Evolutionary conservation across 495 filamentous ascomycete genomes (phyloP).

Genomic region (Penicillium mononematosum): DNA sequence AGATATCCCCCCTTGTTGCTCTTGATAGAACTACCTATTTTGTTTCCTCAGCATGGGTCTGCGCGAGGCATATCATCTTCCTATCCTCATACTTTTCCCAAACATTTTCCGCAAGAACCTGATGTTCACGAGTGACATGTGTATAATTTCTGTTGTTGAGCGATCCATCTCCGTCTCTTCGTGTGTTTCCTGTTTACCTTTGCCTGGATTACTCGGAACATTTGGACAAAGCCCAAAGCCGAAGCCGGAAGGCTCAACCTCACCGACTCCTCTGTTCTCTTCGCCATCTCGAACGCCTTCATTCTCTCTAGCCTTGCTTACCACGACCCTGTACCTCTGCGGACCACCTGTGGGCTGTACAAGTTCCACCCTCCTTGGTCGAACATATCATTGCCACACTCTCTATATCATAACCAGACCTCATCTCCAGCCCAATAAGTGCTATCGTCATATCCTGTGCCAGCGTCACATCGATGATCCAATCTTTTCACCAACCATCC

Average conservation of each 20-base stretch:
- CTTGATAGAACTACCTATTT: slow-evolving; percentile 28
- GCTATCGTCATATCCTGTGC: not conserved
- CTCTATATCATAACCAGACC: slow-evolving; percentile 11
- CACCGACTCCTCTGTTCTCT: slow-evolving; percentile 2
- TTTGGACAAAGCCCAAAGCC: not conserved
- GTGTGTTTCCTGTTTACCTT: slow-evolving; percentile 7
- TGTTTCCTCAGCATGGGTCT: slow-evolving; percentile 17
- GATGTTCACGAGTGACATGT: slow-evolving; percentile 44
- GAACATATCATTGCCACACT: slow-evolving; percentile 3
- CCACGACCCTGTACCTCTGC: slow-evolving; percentile 20
- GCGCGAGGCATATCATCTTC: slow-evolving; percentile 25
- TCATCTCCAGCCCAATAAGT: slow-evolving; percentile 1
- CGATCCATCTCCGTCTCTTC: slow-evolving; percentile 19
- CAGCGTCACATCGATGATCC: slow-evolving; percentile 1
- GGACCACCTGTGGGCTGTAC: not conserved
- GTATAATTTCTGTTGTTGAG: slow-evolving; percentile 29
- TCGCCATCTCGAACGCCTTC: not conserved
- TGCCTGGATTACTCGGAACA: not conserved
- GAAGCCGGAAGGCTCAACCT: not conserved
- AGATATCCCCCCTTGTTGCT: slow-evolving; percentile 25
- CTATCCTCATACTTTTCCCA: slow-evolving; percentile 7
- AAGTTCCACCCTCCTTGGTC: slow-evolving; percentile 9
- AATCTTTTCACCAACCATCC: slow-evolving; percentile 4
- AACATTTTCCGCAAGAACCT: slow-evolving; percentile 22
- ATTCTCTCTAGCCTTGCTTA: slow-evolving; percentile 4